phyloP scores from a whole-genome alignment of 257 asterid species.

The Nicotiana knightiana region DNA sequence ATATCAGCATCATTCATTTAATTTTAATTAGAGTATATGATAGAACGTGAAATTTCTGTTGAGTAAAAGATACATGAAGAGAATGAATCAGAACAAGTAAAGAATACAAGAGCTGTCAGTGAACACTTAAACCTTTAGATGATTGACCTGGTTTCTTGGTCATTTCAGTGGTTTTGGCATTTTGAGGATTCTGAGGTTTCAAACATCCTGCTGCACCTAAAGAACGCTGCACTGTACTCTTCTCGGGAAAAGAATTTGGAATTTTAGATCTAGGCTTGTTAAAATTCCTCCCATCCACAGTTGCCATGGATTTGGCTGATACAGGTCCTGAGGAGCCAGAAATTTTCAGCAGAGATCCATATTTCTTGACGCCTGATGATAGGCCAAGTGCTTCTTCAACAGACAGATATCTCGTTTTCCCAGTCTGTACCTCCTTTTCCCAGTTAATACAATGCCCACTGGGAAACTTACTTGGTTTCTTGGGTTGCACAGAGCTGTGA shows the following conservation, averaged over 20 bases:
- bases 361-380: constrained; percentile 27
- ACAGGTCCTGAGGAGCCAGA: constrained; percentile 7
- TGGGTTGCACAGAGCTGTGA: constrained; percentile 8
- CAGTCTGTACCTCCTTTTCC: constrained; percentile 42
- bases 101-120: neutral
- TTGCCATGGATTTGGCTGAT: constrained; percentile 10
- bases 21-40: neutral
- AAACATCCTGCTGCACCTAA: constrained; percentile 14
- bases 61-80: neutral
- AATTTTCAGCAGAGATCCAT: constrained; percentile 5
- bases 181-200: constrained; percentile 27
- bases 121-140: neutral
- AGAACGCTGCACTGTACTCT: constrained; percentile 13
- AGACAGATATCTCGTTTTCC: constrained; percentile 46
- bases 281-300: constrained; percentile 11
- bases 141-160: neutral
- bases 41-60: neutral
- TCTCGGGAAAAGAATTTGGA: constrained; percentile 7
- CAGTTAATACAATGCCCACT: constrained; percentile 18
- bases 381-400: constrained; percentile 47
- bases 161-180: neutral
- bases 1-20: neutral
- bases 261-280: constrained; percentile 11
- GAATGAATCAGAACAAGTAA: neutral
- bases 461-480: neutral